Conservation (phyloP, 2,329 filamentous ascomycete species). For the Biscogniauxia marginata region DNA sequence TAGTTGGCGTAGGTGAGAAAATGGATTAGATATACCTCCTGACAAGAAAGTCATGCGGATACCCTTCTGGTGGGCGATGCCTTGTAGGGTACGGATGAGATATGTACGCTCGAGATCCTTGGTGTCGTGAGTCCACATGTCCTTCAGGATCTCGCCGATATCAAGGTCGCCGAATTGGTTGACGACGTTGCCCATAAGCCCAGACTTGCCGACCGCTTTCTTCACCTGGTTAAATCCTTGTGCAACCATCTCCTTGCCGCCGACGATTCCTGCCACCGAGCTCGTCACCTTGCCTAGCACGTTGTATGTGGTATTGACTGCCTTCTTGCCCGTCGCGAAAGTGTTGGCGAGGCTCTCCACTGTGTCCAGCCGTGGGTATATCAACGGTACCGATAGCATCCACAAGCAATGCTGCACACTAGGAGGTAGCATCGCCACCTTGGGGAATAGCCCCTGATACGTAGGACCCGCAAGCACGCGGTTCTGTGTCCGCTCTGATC, state of each 20-base stretch:
- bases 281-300: slow-evolving; percentile 92
- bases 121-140: slow-evolving; percentile 97
- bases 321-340: slow-evolving; percentile 92
- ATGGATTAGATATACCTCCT: slow-evolving; percentile 53
- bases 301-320: slow-evolving; percentile 94
- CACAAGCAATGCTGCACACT: slow-evolving; percentile 96
- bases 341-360: slow-evolving; percentile 90
- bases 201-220: slow-evolving; percentile 92
- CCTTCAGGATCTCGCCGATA: slow-evolving; percentile 87
- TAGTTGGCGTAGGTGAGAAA: neutral
- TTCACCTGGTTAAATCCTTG: slow-evolving; percentile 94
- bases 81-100: slow-evolving; percentile 90
- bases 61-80: slow-evolving; percentile 91
- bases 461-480: slow-evolving; percentile 95
- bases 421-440: slow-evolving; percentile 84
- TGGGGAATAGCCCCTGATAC: slow-evolving; percentile 96
- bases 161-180: slow-evolving; percentile 97
- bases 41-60: slow-evolving; percentile 96
- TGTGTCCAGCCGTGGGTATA: slow-evolving; percentile 88
- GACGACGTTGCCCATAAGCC: slow-evolving; percentile 91
- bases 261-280: slow-evolving; percentile 91
- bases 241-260: slow-evolving; percentile 87
- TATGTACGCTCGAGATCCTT: slow-evolving; percentile 98
- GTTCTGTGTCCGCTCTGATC: slow-evolving; percentile 84
- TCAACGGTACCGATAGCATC: slow-evolving; percentile 87